Base-by-base conservation (phyloP, 306 rosid genomes). In the Cicer pinnatifidum region DNA sequence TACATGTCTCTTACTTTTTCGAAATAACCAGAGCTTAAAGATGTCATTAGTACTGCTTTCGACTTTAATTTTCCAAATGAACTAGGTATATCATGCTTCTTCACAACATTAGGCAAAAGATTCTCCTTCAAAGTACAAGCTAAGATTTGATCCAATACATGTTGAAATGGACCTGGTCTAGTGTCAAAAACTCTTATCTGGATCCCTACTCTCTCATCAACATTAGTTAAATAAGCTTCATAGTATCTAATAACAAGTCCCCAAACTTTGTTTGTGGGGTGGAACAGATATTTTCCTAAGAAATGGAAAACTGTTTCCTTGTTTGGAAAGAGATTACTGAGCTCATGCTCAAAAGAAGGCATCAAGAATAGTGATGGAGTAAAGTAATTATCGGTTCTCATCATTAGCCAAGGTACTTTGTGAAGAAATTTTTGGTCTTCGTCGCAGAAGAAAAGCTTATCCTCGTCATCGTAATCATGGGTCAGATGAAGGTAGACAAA, bases 261-360 rank as follows among this genome's bases (percentile, higher is more conserved):
- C 91, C 93, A 90, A n/a, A 88, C 96, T 38, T 68, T 82, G 72
- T 86, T 83, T 8, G 89, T 67, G 33, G 96, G 96, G 81, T 88
- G 96, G 67, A 90, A 85, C 6, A 90, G 85, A 78, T 88, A 90
- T 17, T 90, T 64, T 44, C 91, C 87, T 62, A 90, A 44, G 75
- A 85, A 85, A 69, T 90, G 91, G 83, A 90, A 90, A 45, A 86
- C 84, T 2, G 87, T 86, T 11, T 80, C 86, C 74, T 82, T 88
- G 70, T 82, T 77, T 23, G 96, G 93, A 58, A 90, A 90, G 64
- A 90, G 58, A 72, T 51, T 76, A 28, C 33, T 75, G 54, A 90
- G 81, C 77, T 85, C 88, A 63, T 80, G 85, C 83, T 86, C 88
- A 56, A 88, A 90, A 64, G 91, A 82, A 9, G 93, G 86, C 50